Conservation (phyloP, 306 rosid genomes). For the Fragaria iinumae region DNA sequence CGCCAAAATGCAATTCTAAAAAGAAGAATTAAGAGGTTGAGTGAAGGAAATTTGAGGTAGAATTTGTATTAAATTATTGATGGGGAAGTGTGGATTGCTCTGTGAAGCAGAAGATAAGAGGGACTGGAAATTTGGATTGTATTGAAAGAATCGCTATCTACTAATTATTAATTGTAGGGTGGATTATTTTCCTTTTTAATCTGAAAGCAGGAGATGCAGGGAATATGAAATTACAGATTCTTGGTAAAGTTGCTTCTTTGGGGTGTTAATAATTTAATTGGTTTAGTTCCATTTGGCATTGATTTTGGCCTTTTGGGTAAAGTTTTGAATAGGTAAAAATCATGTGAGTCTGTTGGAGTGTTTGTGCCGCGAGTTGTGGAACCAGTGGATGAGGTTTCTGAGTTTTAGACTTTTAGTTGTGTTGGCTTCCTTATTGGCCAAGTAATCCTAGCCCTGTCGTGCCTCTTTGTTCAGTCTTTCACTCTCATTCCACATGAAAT, state of each 20-base stretch:
- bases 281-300: slow-evolving; percentile 3
- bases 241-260: neutral
- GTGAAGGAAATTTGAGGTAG: neutral
- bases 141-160: slow-evolving; percentile 7
- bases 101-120: slow-evolving; percentile 11
- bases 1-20: neutral
- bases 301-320: neutral
- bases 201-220: neutral
- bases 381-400: neutral
- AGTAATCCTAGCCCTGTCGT: neutral
- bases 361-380: neutral
- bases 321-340: slow-evolving; percentile 4
- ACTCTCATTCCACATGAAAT: neutral
- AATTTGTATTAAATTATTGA: neutral
- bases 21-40: neutral
- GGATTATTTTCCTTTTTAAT: neutral
- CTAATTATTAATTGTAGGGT: neutral
- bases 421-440: neutral
- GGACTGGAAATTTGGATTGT: neutral
- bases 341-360: neutral
- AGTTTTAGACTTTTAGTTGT: neutral
- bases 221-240: neutral
- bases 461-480: neutral
- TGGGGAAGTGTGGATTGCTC: neutral
- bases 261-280: too few species aligned